Conservation (phyloP, 2,329 filamentous ascomycete species). For the Colletotrichum echinochloae region DNA sequence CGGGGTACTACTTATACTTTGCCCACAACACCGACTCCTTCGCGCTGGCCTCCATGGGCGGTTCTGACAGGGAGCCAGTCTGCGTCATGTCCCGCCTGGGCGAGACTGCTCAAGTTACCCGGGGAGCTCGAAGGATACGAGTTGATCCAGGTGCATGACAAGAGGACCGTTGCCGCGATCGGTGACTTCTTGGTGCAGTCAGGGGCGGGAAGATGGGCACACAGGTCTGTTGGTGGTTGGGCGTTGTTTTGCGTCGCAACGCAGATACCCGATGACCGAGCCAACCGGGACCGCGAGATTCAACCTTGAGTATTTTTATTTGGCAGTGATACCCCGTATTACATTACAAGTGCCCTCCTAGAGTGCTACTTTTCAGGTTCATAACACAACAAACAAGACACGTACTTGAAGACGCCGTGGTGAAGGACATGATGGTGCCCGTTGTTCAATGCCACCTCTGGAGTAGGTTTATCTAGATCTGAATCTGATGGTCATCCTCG, state of each 20-base stretch:
- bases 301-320: slow-evolving; percentile 7
- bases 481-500: background rate
- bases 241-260: background rate
- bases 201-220: background rate
- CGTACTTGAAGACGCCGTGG: background rate
- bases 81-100: slow-evolving; percentile 89
- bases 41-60: slow-evolving; percentile 90
- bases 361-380: background rate
- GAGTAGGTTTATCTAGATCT: background rate
- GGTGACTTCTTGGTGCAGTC: background rate
- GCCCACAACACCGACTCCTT: slow-evolving; percentile 94
- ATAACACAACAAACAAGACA: slow-evolving; percentile 1
- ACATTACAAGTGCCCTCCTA: slow-evolving; percentile 23
- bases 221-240: background rate
- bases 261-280: background rate
- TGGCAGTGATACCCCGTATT: slow-evolving; percentile 33
- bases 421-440: background rate
- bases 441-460: background rate
- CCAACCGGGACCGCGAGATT: background rate
- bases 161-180: background rate
- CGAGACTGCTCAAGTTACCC: slow-evolving; percentile 64
- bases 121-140: slow-evolving; percentile 65
- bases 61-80: slow-evolving; percentile 77
- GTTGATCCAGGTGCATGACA: slow-evolving; percentile 36
- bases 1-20: slow-evolving; percentile 88